phyloP scores from a whole-genome alignment of 2,329 filamentous ascomycete genomes.

The Xylariomycetidae sp. region DNA sequence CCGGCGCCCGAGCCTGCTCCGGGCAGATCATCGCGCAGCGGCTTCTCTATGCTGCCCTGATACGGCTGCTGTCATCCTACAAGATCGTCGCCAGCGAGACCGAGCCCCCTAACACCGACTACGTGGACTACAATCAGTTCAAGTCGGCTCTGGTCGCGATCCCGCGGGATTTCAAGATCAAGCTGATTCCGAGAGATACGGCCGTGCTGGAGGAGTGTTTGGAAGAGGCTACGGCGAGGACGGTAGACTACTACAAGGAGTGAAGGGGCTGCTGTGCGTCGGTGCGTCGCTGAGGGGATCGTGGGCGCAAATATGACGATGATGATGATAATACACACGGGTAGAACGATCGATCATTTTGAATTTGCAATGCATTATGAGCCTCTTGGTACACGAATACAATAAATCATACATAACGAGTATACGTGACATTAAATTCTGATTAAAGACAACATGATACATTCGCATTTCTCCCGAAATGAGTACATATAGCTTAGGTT shows the following conservation, averaged over 20 bases:
- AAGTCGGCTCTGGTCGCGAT: conserved; percentile 57
- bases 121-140: conserved; percentile 57
- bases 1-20: conserved; percentile 46
- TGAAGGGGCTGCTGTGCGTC: conserved; percentile 8
- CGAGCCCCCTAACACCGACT: conserved; percentile 55
- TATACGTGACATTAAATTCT: too few relatives aligned
- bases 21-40: conserved; percentile 47
- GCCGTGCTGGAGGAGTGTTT: conserved; percentile 35
- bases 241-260: conserved; percentile 43
- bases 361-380: too few relatives aligned
- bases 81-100: conserved; percentile 42
- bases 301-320: too few relatives aligned
- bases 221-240: conserved; percentile 37
- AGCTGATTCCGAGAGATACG: conserved; percentile 46
- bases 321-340: too few relatives aligned
- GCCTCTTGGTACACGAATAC: too few relatives aligned
- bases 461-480: too few relatives aligned
- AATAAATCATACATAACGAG: too few relatives aligned
- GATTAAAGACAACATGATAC: too few relatives aligned
- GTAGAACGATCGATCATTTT: too few relatives aligned
- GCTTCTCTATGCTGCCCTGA: conserved; percentile 43
- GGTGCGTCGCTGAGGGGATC: too few relatives aligned
- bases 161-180: conserved; percentile 53
- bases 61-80: conserved; percentile 45
- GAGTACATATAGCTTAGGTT: too few relatives aligned